Evolutionary conservation across 2,329 filamentous ascomycete species (phyloP).

Genomic region (Colletotrichum brevisporum): DNA sequence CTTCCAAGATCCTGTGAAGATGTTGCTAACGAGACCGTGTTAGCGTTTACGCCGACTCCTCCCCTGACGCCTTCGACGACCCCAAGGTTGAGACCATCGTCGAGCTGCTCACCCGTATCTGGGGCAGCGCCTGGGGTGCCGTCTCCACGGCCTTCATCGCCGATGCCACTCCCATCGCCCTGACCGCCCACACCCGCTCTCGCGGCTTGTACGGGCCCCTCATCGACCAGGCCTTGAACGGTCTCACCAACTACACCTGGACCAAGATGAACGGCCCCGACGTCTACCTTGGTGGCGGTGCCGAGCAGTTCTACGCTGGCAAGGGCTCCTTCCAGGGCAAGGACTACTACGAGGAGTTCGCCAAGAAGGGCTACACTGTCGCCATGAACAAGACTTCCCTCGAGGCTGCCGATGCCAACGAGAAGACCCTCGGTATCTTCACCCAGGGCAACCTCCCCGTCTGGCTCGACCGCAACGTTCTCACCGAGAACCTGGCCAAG

Average conservation of each 20-base stretch:
- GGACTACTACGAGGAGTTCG: slow-evolving; percentile 85
- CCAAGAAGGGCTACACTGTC: slow-evolving; percentile 79
- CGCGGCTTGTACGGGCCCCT: slow-evolving; percentile 79
- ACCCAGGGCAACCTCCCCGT: slow-evolving; percentile 81
- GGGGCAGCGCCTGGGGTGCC: slow-evolving; percentile 71
- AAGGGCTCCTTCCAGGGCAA: slow-evolving; percentile 76
- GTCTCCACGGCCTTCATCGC: slow-evolving; percentile 87
- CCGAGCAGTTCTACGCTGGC: slow-evolving; percentile 82
- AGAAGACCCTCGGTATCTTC: slow-evolving; percentile 84
- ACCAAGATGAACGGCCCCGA: slow-evolving; percentile 81
- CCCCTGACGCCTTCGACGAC: slow-evolving; percentile 80
- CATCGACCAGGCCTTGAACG: slow-evolving; percentile 82
- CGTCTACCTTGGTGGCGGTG: slow-evolving; percentile 86
- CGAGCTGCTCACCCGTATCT: slow-evolving; percentile 81
- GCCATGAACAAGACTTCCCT: slow-evolving; percentile 83
- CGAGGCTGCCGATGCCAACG: slow-evolving; percentile 66
- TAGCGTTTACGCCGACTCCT: slow-evolving; percentile 83
- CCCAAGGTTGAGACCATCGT: slow-evolving; percentile 89
- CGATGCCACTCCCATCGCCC: slow-evolving; percentile 85
- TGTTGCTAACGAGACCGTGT: slow-evolving; percentile 9
- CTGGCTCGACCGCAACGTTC: slow-evolving; percentile 90
- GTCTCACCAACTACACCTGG: slow-evolving; percentile 86
- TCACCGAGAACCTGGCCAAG: slow-evolving; percentile 76
- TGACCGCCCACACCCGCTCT: slow-evolving; percentile 80
- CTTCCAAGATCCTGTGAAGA: background rate